Conservation (phyloP, 106 monocot species). For the Platanthera guangdongensis region DNA sequence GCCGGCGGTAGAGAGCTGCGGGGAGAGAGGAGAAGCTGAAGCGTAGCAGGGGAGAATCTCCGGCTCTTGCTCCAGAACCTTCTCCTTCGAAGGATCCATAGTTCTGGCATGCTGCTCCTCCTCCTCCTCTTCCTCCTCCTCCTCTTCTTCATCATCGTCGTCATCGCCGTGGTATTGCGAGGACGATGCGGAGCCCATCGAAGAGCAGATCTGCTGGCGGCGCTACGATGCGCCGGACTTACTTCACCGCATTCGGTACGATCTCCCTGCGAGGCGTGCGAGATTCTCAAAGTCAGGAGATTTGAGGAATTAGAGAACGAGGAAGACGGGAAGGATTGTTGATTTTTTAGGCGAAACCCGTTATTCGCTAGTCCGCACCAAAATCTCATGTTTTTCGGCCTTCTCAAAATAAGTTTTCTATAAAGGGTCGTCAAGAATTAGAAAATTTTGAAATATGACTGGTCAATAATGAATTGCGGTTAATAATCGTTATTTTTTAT, state of each 20-base stretch:
- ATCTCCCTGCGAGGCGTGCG: background rate
- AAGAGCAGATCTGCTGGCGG: conserved; percentile 2
- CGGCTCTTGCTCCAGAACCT: conserved; percentile 75
- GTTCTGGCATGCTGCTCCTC: background rate
- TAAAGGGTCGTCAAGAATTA: no score
- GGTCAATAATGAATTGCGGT: no score
- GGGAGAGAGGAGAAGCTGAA: conserved; percentile 83
- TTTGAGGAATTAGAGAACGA: background rate
- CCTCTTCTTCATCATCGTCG: conserved; percentile 18
- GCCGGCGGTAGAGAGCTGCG: conserved; percentile 55
- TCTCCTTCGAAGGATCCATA: conserved; percentile 6
- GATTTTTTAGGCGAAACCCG: no score
- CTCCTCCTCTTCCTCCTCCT: conserved; percentile 3
- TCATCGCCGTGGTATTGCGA: conserved; percentile 14
- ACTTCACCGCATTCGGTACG: background rate
- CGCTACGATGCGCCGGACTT: background rate
- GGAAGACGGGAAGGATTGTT: no score
- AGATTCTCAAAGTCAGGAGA: background rate
- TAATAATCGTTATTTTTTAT: no score
- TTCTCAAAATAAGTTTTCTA: no score
- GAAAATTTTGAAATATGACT: no score
- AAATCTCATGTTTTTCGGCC: no score
- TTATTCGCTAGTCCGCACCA: no score
- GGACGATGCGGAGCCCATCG: conserved; percentile 47
- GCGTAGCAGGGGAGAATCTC: conserved; percentile 86